These are phyloP conservation scores for Albifimbria verrucaria DNA, from an alignment of 2,329 filamentous ascomycete species.

Conservation along the genomic window DNA sequence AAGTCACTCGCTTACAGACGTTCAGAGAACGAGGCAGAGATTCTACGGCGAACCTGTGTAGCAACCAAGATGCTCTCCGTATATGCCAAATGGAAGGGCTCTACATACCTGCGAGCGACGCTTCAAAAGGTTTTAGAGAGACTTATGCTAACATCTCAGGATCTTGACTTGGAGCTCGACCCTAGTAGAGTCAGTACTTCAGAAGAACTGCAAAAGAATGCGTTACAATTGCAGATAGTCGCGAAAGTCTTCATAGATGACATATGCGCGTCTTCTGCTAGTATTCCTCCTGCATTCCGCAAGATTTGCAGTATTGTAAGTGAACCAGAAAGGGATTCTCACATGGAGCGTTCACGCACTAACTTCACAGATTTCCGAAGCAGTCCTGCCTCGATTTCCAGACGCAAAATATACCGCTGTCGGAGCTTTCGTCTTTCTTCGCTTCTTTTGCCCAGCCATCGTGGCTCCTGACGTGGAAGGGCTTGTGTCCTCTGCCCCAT, in stretches of 20 bases:
- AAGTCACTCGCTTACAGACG: slow-evolving; percentile 10
- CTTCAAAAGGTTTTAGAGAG: slow-evolving; percentile 65
- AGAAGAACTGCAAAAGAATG: slow-evolving; percentile 65
- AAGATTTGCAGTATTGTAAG: slow-evolving; percentile 65
- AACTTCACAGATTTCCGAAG: slow-evolving; percentile 55
- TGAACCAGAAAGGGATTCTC: slow-evolving; percentile 8
- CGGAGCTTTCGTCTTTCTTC: slow-evolving; percentile 67
- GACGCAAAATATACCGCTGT: slow-evolving; percentile 71
- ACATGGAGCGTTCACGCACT: too few species aligned
- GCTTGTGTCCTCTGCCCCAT: slow-evolving; percentile 56
- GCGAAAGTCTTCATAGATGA: slow-evolving; percentile 70
- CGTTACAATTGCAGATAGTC: slow-evolving; percentile 62
- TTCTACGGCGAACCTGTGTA: slow-evolving; percentile 65
- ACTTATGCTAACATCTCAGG: slow-evolving; percentile 63
- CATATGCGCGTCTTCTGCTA: slow-evolving; percentile 60
- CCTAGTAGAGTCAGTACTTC: slow-evolving; percentile 56
- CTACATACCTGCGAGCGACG: slow-evolving; percentile 59
- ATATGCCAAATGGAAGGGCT: slow-evolving; percentile 70
- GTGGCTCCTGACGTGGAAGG: slow-evolving; percentile 67
- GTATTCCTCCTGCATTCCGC: slow-evolving; percentile 61
- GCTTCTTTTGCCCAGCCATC: slow-evolving; percentile 71
- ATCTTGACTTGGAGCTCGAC: slow-evolving; percentile 66
- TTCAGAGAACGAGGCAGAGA: slow-evolving; percentile 63
- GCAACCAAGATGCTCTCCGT: slow-evolving; percentile 71
- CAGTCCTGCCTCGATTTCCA: slow-evolving; percentile 62